Evolutionary conservation across 2,329 filamentous ascomycete species (phyloP), one percentile per base, ranked within the genome.

Genomic region (Fusarium sp.): DNA sequence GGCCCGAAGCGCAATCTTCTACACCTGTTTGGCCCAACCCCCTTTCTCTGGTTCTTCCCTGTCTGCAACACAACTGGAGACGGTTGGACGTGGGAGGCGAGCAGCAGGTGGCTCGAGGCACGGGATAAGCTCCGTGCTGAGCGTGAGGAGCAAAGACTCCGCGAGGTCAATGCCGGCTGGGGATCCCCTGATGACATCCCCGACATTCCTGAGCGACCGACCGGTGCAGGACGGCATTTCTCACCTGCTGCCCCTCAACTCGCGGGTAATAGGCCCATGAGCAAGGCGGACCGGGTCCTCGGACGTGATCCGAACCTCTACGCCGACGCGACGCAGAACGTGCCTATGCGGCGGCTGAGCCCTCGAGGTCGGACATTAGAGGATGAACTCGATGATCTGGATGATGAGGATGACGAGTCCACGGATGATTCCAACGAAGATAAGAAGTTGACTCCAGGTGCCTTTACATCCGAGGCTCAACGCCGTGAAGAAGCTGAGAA

Each of bases 1-100:
- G 97, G 97, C 68, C 93, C 92, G 89, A 91, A 89, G 67, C 89
- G 89, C 48, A 99, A 99, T 81, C 82, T 98, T 6, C 80, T 84
- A 1, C 94, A 98, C 81, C 88, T 99, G 3, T 95, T 99, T 75
- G 97, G 97, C 0, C 89, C 90, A 0, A 90, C 86, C 1, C 92
- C 91, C 2, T 83, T 90, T 29, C 86, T 97, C 10, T 98, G 97
- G 96, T 84, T 88, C 31, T 71, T 98, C 2, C 97, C 97, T 0
- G 85, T 98, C 54, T 91, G 90, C 82, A 98, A 93, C 79, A 97
- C 95, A 2, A 94, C 91, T 0, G 96, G 96, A 37, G 94, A 99
- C 81, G 97, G 97, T 24, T 99, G 96, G 96, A 88, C 88, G 52
- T 99, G 97, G 97, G 95, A 98, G 78, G 90, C 95, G 1, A 97